phyloP scores from a whole-genome alignment of 1,284 basidiomycete genomes.

The Pyrrhoderma lamaoense region DNA sequence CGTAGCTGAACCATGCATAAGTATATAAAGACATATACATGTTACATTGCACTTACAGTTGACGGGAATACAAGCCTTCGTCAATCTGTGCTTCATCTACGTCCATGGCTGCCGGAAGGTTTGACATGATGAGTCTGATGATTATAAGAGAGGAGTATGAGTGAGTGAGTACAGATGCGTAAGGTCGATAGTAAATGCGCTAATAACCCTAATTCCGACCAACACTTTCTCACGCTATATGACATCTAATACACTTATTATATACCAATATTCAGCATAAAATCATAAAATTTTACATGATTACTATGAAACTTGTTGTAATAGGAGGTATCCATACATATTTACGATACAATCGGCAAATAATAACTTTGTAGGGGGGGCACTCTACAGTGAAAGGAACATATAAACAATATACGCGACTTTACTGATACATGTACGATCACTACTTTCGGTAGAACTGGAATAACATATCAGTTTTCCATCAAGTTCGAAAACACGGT shows the following conservation, averaged over 20 bases:
- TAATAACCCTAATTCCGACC: background rate
- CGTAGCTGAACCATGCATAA: conserved; percentile 44
- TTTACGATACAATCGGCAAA: too few relatives aligned
- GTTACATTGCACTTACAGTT: conserved; percentile 62
- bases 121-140: conserved; percentile 43
- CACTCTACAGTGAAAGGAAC: too few relatives aligned
- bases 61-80: conserved; percentile 92
- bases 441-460: conserved; percentile 65
- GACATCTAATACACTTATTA: too few relatives aligned
- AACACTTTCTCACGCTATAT: background rate
- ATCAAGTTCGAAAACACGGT: conserved; percentile 12
- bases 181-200: too few relatives aligned
- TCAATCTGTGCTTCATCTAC: conserved; percentile 79
- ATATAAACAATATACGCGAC: too few relatives aligned
- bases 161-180: background rate
- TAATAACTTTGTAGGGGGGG: too few relatives aligned
- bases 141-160: background rate
- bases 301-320: too few relatives aligned
- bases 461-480: conserved; percentile 18
- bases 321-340: too few relatives aligned
- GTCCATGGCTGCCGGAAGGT: conserved; percentile 60
- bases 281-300: too few relatives aligned
- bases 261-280: too few relatives aligned
- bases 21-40: conserved; percentile 4
- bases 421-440: too few relatives aligned